phyloP scores from a whole-genome alignment of 371 early-diverging fungal species.

The Syncephalastrum monosporum region DNA sequence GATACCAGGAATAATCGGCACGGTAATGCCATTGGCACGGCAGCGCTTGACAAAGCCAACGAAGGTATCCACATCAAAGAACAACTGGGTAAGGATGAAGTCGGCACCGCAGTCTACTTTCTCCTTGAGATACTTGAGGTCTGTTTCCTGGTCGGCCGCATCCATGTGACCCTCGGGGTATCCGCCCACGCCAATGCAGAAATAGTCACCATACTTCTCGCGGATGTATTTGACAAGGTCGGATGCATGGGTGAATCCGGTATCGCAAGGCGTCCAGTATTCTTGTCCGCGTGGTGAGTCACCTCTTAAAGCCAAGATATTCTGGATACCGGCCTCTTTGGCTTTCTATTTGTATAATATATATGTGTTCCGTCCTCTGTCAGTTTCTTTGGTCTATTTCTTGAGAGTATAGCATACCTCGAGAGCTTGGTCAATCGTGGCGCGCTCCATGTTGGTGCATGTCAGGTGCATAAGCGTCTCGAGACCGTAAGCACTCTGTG shows the following conservation, averaged over 20 bases:
- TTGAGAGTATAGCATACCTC: slow-evolving; percentile 26
- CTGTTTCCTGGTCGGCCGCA: slow-evolving; percentile 45
- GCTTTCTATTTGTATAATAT: slow-evolving; percentile 54
- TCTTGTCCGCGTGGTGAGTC: slow-evolving; percentile 80
- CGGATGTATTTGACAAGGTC: slow-evolving; percentile 94
- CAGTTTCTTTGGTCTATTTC: neutral
- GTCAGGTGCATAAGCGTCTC: slow-evolving; percentile 96
- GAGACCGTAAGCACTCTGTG: slow-evolving; percentile 83
- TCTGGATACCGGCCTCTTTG: slow-evolving; percentile 85
- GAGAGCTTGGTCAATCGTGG: slow-evolving; percentile 80
- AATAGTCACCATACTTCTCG: slow-evolving; percentile 84
- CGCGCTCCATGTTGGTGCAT: slow-evolving; percentile 95
- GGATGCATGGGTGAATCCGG: slow-evolving; percentile 79
- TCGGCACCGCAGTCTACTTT: slow-evolving; percentile 94
- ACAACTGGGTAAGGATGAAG: slow-evolving; percentile 93
- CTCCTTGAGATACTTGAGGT: slow-evolving; percentile 68
- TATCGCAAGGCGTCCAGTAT: slow-evolving; percentile 78
- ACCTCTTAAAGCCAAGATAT: slow-evolving; percentile 95
- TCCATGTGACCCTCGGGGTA: slow-evolving; percentile 97
- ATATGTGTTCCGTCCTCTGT: neutral
- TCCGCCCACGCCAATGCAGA: slow-evolving; percentile 95
- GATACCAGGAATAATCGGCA: slow-evolving; percentile 92
- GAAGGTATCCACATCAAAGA: slow-evolving; percentile 82
- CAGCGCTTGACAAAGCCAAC: slow-evolving; percentile 73
- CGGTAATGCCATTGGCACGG: slow-evolving; percentile 60